A percentile compares a stretch with the other conserved stretches of the same genome.
Conservation (phyloP, 345 rosid species). For the Eucalyptus microcorys region DNA sequence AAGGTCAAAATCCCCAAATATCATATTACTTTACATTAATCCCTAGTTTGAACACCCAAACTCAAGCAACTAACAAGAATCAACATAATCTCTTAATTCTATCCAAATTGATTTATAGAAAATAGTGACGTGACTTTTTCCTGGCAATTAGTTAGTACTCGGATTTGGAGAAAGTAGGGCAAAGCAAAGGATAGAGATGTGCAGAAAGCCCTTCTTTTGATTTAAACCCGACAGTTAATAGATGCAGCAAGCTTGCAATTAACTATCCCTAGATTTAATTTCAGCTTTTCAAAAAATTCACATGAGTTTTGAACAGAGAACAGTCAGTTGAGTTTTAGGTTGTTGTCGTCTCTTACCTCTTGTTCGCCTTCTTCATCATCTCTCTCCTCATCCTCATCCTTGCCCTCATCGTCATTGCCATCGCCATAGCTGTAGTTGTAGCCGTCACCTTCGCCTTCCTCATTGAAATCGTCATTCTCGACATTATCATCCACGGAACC, state of each 20-base stretch:
- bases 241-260: background rate
- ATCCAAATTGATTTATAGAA: background rate
- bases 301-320: background rate
- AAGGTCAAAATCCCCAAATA: background rate
- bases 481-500: too few relatives aligned
- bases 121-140: background rate
- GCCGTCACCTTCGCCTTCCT: too few relatives aligned
- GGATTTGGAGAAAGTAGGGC: background rate
- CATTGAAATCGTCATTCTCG: too few relatives aligned
- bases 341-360: background rate
- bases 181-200: background rate
- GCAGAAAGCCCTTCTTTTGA: background rate
- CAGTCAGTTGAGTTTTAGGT: too few relatives aligned
- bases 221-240: background rate
- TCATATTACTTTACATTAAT: background rate
- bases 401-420: background rate
- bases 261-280: background rate
- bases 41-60: background rate
- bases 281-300: background rate
- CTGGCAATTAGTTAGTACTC: background rate
- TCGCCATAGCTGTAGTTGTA: too few relatives aligned
- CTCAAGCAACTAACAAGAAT: background rate
- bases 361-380: slow-evolving; percentile 16
- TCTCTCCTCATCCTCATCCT: slow-evolving; percentile 25
- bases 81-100: background rate